Percentiles rank a stretch among this genome's conserved stretches.
Evolutionary conservation across 2,329 filamentous ascomycete species (phyloP).

Genomic region (Tolypocladium album): DNA sequence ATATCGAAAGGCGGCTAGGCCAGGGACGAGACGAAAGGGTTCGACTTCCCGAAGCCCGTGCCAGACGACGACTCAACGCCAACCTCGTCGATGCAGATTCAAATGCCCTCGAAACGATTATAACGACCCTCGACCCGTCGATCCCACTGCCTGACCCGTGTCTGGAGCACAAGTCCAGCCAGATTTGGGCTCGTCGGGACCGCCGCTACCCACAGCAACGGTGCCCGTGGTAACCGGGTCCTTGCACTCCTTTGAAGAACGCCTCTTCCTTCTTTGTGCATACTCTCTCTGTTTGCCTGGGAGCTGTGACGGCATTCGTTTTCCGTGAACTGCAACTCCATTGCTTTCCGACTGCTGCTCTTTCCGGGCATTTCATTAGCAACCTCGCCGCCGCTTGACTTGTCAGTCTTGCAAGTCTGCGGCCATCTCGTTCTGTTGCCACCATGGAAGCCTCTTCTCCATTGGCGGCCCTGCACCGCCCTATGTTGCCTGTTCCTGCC

Average conservation of each 20-base stretch:
- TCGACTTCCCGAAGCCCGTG: neutral
- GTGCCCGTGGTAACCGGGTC: neutral
- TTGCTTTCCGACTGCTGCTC: conserved; percentile 4
- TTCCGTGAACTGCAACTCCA: neutral
- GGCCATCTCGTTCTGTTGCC: conserved; percentile 3
- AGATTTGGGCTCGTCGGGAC: conserved; percentile 1
- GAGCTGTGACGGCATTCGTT: neutral
- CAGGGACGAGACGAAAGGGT: neutral
- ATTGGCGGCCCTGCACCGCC: conserved; percentile 81
- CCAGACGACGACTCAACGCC: conserved; percentile 5
- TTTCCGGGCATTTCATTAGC: conserved; percentile 13
- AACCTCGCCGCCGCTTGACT: conserved; percentile 4
- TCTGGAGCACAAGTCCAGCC: neutral
- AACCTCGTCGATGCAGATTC: conserved; percentile 7
- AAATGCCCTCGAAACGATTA: conserved; percentile 20
- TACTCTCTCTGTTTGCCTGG: neutral
- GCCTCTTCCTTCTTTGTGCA: conserved; percentile 3
- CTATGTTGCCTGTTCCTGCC: conserved; percentile 46
- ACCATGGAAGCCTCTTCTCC: conserved; percentile 90
- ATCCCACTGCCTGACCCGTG: conserved; percentile 1
- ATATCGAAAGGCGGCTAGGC: conserved; percentile 5
- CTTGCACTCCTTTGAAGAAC: neutral
- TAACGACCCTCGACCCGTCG: conserved; percentile 16
- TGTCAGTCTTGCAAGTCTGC: conserved; percentile 1
- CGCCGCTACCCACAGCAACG: neutral